Conservation (phyloP, 352 stramenopile genomes). For the Phytophthora aleatoria region DNA sequence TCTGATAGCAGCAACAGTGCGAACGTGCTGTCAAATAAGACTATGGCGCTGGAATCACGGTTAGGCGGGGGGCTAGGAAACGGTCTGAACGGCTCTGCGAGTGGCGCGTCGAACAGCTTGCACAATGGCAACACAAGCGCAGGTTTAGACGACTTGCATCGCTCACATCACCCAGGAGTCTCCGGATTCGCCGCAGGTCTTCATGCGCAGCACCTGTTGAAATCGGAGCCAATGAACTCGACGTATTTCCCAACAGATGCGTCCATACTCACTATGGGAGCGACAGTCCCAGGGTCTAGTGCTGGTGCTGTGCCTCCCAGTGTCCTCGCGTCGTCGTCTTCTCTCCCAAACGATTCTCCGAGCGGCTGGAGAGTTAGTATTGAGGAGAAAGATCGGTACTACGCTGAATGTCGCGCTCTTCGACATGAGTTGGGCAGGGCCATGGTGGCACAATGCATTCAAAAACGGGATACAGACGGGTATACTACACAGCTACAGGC, state of each 20-base stretch:
- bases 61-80: slow-evolving; percentile 52
- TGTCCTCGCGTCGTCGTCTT: slow-evolving; percentile 35
- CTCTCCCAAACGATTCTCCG: slow-evolving; percentile 28
- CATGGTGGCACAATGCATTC: slow-evolving; percentile 49
- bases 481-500: slow-evolving; percentile 56
- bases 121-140: slow-evolving; percentile 23
- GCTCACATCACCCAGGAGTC: slow-evolving; percentile 27
- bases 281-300: slow-evolving; percentile 24
- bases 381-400: slow-evolving; percentile 76
- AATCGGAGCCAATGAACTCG: slow-evolving; percentile 66
- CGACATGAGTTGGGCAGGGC: slow-evolving; percentile 62
- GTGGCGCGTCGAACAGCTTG: slow-evolving; percentile 24
- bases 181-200: slow-evolving; percentile 22
- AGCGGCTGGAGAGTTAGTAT: slow-evolving; percentile 46
- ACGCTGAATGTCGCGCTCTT: slow-evolving; percentile 64
- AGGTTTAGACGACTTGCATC: slow-evolving; percentile 38
- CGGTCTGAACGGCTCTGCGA: slow-evolving; percentile 29
- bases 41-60: slow-evolving; percentile 70
- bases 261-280: slow-evolving; percentile 62
- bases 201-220: slow-evolving; percentile 43
- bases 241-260: slow-evolving; percentile 73
- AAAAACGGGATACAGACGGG: slow-evolving; percentile 44
- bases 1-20: slow-evolving; percentile 73
- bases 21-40: slow-evolving; percentile 76
- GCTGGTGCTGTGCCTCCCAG: slow-evolving; percentile 29